These are phyloP conservation scores for Selenicereus undatus DNA, from an alignment of 148 eudicot genomes.

Conservation along the genomic window DNA sequence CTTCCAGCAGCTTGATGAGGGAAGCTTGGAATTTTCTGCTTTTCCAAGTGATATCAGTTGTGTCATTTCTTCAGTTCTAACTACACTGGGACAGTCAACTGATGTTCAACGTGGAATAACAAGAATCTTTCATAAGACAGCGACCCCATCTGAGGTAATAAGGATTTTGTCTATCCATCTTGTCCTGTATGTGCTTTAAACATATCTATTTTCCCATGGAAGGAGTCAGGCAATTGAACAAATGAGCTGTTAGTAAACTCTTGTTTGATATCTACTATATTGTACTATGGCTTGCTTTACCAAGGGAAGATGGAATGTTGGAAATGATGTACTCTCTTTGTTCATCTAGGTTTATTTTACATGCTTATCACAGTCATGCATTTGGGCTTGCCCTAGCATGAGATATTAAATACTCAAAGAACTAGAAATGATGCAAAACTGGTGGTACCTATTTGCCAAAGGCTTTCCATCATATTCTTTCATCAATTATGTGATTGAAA, in stretches of 20 bases:
- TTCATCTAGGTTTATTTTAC: background rate
- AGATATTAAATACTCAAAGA: background rate
- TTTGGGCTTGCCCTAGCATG: constrained; percentile 7
- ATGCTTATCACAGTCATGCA: background rate
- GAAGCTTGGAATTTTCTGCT: constrained; percentile 23
- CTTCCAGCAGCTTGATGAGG: constrained; percentile 23
- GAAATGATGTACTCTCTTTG: background rate
- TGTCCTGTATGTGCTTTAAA: background rate
- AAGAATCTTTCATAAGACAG: constrained; percentile 86
- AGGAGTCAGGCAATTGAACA: background rate
- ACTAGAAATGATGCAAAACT: background rate
- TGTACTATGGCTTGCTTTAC: background rate
- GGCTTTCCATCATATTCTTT: background rate
- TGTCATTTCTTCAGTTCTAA: constrained; percentile 67
- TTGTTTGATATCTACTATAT: background rate
- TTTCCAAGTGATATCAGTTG: constrained; percentile 48
- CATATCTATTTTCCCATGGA: background rate
- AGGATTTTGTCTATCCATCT: background rate
- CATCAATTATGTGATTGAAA: background rate
- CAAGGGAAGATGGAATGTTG: background rate
- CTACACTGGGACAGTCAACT: constrained; percentile 53
- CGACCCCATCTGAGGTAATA: constrained; percentile 83
- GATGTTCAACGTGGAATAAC: constrained; percentile 95
- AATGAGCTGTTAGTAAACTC: background rate
- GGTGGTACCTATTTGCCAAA: background rate